These are phyloP conservation scores for Tolypocladium inflatum DNA, from an alignment of 2,329 filamentous ascomycete species.

Conservation along the genomic window DNA sequence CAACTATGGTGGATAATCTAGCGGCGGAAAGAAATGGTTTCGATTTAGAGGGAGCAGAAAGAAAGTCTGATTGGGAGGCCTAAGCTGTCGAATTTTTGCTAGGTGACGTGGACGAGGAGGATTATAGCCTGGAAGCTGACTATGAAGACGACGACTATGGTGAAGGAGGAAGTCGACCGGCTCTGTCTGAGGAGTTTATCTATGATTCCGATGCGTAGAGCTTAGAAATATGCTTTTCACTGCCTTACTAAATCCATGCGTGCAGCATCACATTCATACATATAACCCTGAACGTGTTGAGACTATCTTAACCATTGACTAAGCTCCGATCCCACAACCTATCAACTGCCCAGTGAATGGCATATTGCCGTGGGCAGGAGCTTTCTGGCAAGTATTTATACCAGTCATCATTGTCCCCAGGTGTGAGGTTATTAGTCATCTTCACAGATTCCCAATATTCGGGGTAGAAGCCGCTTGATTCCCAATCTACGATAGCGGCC, in stretches of 20 bases:
- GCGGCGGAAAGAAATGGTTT: no score
- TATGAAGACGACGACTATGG: not conserved
- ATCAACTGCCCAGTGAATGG: not conserved
- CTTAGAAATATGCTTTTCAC: not conserved
- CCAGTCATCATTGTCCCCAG: conserved; percentile 4
- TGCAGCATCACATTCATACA: no score
- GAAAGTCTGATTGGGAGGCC: no score
- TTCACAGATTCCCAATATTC: conserved; percentile 11
- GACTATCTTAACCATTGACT: not conserved
- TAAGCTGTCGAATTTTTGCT: no score
- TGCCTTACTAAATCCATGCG: no score
- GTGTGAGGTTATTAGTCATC: conserved; percentile 8
- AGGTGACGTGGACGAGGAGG: not conserved
- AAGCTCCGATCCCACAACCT: conserved; percentile 1
- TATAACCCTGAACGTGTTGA: no score
- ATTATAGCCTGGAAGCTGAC: not conserved
- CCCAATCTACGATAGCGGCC: conserved; percentile 8
- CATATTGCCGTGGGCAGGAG: not conserved
- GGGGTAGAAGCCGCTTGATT: conserved; percentile 10
- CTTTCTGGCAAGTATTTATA: conserved; percentile 4
- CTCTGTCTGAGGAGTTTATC: not conserved
- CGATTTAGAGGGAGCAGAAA: no score
- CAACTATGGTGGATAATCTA: no score
- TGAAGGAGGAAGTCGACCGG: not conserved
- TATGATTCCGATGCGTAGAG: not conserved